Conservation (phyloP, 1,284 basidiomycete species). For the Trichosporon coremiiforme region DNA sequence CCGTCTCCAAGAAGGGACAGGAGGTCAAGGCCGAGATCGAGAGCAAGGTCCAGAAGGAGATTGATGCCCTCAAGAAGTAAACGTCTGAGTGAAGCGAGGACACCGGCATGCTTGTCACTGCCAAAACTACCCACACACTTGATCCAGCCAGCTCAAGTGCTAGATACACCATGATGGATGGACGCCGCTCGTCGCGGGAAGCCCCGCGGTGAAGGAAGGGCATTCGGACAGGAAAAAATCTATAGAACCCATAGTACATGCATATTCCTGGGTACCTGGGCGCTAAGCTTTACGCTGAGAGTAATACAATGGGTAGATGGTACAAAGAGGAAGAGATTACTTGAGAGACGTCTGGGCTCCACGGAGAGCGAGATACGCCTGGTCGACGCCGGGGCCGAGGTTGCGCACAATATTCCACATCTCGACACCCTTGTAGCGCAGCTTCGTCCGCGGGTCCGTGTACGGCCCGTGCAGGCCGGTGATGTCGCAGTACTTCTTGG, state of each 20-base stretch:
- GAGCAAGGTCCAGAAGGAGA: constrained; percentile 17
- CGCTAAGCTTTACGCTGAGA: background rate
- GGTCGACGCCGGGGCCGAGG: constrained; percentile 55
- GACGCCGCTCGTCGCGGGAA: background rate
- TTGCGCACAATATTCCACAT: constrained; percentile 56
- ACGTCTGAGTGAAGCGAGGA: too few relatives aligned
- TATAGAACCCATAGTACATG: constrained; percentile 19
- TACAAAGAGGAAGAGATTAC: constrained; percentile 26
- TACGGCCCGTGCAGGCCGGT: constrained; percentile 58
- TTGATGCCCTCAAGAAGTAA: constrained; percentile 12
- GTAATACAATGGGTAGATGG: background rate
- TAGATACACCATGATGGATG: constrained; percentile 23
- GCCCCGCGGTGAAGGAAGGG: background rate
- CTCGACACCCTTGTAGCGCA: constrained; percentile 57
- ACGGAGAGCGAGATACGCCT: constrained; percentile 53
- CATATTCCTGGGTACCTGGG: constrained; percentile 17
- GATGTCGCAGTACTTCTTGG: constrained; percentile 61
- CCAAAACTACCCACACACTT: background rate
- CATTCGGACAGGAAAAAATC: constrained; percentile 3
- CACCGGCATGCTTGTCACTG: background rate
- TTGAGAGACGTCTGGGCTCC: constrained; percentile 54
- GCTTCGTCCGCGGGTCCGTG: constrained; percentile 56
- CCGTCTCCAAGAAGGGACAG: constrained; percentile 36
- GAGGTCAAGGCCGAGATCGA: constrained; percentile 28
- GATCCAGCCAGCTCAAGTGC: constrained; percentile 9